Evolutionary conservation across 169 alveolate genomes (phyloP), one percentile per base, ranked within the genome.

Genomic region (Cryptosporidium tyzzeri): DNA sequence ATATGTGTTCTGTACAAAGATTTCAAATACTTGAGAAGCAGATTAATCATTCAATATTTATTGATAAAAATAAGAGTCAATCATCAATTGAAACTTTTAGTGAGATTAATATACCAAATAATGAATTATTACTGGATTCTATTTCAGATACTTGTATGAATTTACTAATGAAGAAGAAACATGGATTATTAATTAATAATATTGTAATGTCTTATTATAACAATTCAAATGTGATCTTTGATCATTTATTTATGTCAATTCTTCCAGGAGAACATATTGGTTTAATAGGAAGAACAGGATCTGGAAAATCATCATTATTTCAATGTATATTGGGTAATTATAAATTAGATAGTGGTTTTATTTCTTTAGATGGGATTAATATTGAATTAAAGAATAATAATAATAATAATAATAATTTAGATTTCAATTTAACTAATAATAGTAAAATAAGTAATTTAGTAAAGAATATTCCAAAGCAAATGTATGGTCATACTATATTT

Each of bases 1-100:
- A 80, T 35, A 80, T 80, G 89, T 80, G 89, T 80, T 80, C 89
- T 7, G 75, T 80, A 29, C 89, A 80, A n/a, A 80, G 89, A 48
- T 80, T 80, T 41, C 89, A 80, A 29, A 44, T 80, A 14, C 68
- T 80, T 9, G 75, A 80, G 62, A 80, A 80, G 14, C 89, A 80
- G 41, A 80, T 80, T 14, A 65, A 67, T 5, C 75, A 62, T 39
- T 50, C 71, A n/a, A 65, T 65, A 21, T 37, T 31, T 37, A 26
- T 65, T 37, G 71, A 65, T 9, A 37, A 33, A 4, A 37, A n/a
- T 31, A 65, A 65, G 5, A 65, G 71, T 18, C 71, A 10, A 9
- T 33, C 71, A 31, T 65, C 71, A 12, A 65, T 65, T 37, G 71
- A 39, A 9, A 31, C 50, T 31, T 65, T 65, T 37, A 65, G 71